Evolutionary conservation across 169 alveolate species (phyloP), one percentile per base, ranked within the genome.

Genomic region (Miamiensis avidus): DNA sequence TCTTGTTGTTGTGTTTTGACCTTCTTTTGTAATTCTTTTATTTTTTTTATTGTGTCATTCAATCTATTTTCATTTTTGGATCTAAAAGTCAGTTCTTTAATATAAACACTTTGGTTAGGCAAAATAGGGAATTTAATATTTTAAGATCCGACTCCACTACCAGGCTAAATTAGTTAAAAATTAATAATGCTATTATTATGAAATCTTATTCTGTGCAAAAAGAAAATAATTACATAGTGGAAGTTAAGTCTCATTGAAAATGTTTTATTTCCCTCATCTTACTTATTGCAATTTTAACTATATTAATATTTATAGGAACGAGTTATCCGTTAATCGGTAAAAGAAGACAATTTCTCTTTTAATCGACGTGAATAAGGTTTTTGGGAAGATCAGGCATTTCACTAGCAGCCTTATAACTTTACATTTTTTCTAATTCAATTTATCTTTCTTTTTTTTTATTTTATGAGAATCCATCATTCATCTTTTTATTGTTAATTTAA

Each of bases 261-360:
- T 1, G 87, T 84, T 20, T 79, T 74, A 31, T 49, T 86, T 34
- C 90, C 90, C 76, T 92, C 94, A 31, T 79, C 83, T 29, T 88
- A 89, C 30, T 91, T 87, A 15, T 94, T 90, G 20, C 92, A 87
- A 87, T 90, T 93, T 95, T 95, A 29, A 95, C 89, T n/a, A 94
- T 79, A n/a, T 93, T 85, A 31, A 93, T 89, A 85, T 95, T 96
- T 82, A 93, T 91, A 29, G 96, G 96, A 74, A 95, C 93, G 73
- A 91, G 85, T 34, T 85, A 64, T 27, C 91, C 88, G 74, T 88
- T 81, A 15, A 86, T 34, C 32, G 97, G 97, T 26, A 95, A 88
- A 64, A 95, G 83, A 0, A 95, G 79, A 4, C 95, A 81, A 64
- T 89, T 91, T 69, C 88, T 81, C 29, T 82, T 85, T 72, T 75